Evolutionary conservation across 2,329 filamentous ascomycete genomes (phyloP), one percentile per base, ranked within the genome.

Genomic region (Bipolaris bicolor): DNA sequence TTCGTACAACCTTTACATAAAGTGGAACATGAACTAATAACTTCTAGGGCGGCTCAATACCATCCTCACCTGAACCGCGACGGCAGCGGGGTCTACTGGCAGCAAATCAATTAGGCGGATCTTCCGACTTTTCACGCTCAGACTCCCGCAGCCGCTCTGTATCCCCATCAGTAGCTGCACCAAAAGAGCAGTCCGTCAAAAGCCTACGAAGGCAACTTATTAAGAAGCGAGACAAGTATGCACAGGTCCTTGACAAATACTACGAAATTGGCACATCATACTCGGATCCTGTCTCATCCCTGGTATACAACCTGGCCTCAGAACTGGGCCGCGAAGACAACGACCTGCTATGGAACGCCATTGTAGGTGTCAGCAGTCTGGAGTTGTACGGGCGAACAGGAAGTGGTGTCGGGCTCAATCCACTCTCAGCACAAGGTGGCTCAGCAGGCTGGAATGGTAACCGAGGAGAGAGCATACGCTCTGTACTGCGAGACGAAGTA

Each of bases 241-340:
- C 97, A 75, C 77, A 79, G 0, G 82, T 93, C 0, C 81, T 98
- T 36, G 86, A 90, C 48, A 84, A 86, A 61, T 98, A 99, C 78
- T 97, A 98, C 78, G 85, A 87, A 26, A 84, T 91, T 29, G 95
- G 95, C 39, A 89, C 91, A 2, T 96, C 92, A 1, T 97, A 96
- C 72, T 94, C 94, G 0, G 95, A 99, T 73, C 95, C 95, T 0
- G 91, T 98, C 53, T 95, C 93, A 0, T 96, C 93, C 0, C 89
- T 98, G 79, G 86, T 97, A 71, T 99, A 98, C 77, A 96, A 92
- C 0, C 83, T 99, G 13, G 95, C 94, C 1, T 97, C 93, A 1
- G 95, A 98, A 72, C 86, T 99, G 6, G 95, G 95, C 61, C 90
- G 93, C 51, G 95, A 98, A 81, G 94, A 98, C 76, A 99, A 98